Conservation (phyloP, 768 basidiomycete species). For the Suillus fuscotomentosus region DNA sequence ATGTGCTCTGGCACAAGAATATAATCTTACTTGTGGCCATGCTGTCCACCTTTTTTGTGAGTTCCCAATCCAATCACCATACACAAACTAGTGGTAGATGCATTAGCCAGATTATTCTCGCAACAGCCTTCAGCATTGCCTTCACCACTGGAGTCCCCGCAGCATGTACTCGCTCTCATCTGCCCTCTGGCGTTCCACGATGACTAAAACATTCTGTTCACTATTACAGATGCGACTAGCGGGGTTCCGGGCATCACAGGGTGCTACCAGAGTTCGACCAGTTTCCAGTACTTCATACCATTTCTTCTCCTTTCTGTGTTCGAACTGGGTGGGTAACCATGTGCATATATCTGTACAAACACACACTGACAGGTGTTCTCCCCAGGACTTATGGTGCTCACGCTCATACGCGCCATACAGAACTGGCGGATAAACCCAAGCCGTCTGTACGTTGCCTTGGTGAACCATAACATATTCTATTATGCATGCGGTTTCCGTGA, state of each 20-base stretch:
- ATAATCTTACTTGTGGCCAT: no score
- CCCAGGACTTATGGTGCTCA: not conserved
- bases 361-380: not conserved
- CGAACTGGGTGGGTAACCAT: not conserved
- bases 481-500: not conserved
- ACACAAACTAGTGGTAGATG: not conserved
- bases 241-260: not conserved
- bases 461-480: not conserved
- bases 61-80: not conserved
- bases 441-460: not conserved
- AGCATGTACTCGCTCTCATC: not conserved
- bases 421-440: not conserved
- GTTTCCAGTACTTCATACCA: not conserved
- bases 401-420: not conserved
- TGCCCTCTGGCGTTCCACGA: not conserved
- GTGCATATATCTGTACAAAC: no score
- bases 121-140: not conserved
- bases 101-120: not conserved
- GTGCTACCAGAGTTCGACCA: not conserved
- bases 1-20: no score
- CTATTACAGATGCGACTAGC: not conserved
- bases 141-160: not conserved
- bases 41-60: no score
- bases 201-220: not conserved
- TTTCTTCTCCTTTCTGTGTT: not conserved